Percentiles rank a stretch among this genome's conserved stretches.
phyloP scores from a whole-genome alignment of 2,329 filamentous ascomycete genomes.

The Fusarium nurragi region DNA sequence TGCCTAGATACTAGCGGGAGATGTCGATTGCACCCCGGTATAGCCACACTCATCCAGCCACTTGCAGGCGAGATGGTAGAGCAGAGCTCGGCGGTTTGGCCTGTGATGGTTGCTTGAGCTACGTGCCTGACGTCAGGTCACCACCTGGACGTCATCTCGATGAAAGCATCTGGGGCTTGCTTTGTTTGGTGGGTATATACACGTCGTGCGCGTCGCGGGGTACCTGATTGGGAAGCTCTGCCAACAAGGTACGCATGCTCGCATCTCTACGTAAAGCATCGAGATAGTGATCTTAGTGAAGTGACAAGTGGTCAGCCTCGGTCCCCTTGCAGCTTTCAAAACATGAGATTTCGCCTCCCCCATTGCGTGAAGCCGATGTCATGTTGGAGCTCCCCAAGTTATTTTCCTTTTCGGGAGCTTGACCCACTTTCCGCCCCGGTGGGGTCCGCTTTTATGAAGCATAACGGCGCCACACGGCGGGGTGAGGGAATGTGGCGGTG shows the following conservation, averaged over 20 bases:
- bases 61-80: slow-evolving; percentile 6
- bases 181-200: slow-evolving; percentile 23
- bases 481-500: slow-evolving; percentile 29
- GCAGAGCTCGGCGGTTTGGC: background rate
- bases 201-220: slow-evolving; percentile 33
- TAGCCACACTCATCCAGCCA: slow-evolving; percentile 1
- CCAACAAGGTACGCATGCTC: too few species aligned
- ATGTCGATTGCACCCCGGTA: slow-evolving; percentile 4
- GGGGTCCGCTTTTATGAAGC: background rate
- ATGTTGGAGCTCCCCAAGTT: background rate
- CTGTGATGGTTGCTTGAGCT: slow-evolving; percentile 29
- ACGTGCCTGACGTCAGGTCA: slow-evolving; percentile 32
- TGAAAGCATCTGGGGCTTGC: slow-evolving; percentile 10
- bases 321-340: slow-evolving; percentile 17
- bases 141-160: slow-evolving; percentile 33
- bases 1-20: background rate
- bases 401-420: background rate
- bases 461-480: slow-evolving; percentile 30
- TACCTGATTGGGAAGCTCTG: slow-evolving; percentile 1
- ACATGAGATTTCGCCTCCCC: background rate
- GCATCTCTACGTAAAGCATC: background rate
- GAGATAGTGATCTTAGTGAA: too few species aligned
- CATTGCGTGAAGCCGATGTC: slow-evolving; percentile 1
- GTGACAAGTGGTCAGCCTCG: background rate
- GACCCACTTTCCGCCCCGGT: slow-evolving; percentile 8